Base-by-base conservation (phyloP, 2,329 filamentous ascomycete genomes). In the Pseudocercospora fuligena region DNA sequence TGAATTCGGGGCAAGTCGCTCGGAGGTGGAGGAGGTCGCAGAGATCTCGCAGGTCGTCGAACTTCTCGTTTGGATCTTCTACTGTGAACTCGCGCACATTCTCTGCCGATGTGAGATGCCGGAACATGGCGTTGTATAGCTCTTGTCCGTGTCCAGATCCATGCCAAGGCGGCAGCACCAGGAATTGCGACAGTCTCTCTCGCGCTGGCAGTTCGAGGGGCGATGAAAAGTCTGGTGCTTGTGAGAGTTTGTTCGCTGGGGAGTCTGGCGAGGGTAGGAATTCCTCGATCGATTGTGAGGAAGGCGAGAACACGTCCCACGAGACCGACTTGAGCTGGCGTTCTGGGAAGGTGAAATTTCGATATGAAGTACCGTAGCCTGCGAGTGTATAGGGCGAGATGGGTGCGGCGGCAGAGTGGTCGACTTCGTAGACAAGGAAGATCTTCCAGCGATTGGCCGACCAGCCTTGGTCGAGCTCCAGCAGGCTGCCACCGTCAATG, bases 291-390 rank as follows among this genome's bases (percentile, higher is more conserved):
- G 71, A 68, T 51, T 72, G 66, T 23, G 70, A 66, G 25, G 63
- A 67, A 11, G 68, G 68, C 12, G 69, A 67, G 61, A 74, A 73
- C 21, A 70, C 61, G 25, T 72, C 69, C 40, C 67, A 70, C 23
- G 70, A 65, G 4, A 70, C 65, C 2, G 65, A 59, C 59, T 70
- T 70, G n/a, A 40, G 29, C 21, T 68, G 64, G 36, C 76, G 73
- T 27, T 77, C 73, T 2, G 77, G 77, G 19, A 79, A 73, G 27
- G 76, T 74, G 66, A 78, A 97, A 81, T 93, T 94, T 59, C 92
- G 89, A 80, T 97, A 97, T 36, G 94, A 90, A 1, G 94, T 98
- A 16, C 91, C 90, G 79, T 96, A 98, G 65, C 95, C 95, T 40
- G 92, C 89, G 71, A 99, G 92, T 2, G 88, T 87, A 78, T 97